Evolutionary conservation across 1,284 basidiomycete genomes (phyloP).

Genomic region (Nidula niveotomentosa): DNA sequence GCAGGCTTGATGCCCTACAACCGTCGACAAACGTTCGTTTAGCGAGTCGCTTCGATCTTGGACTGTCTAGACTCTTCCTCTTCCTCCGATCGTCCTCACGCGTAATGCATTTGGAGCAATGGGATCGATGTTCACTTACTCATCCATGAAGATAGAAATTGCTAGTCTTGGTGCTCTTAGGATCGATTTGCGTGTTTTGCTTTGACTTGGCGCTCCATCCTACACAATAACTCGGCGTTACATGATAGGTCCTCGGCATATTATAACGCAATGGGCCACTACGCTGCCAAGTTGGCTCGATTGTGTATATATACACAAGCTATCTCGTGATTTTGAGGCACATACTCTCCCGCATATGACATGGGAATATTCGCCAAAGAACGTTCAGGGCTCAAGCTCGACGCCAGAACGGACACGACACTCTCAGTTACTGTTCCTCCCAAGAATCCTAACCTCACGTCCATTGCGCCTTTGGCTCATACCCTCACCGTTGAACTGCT

Average conservation of each 20-base stretch:
- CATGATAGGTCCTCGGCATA: not conserved
- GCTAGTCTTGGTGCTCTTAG: not conserved
- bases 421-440: slow-evolving; percentile 29
- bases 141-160: not conserved
- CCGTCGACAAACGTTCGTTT: not conserved
- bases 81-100: too few species aligned
- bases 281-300: not conserved
- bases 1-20: not conserved
- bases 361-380: not conserved
- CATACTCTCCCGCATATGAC: not conserved
- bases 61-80: too few species aligned
- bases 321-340: not conserved
- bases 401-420: slow-evolving; percentile 22
- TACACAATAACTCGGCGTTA: not conserved
- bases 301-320: not conserved
- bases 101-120: too few species aligned
- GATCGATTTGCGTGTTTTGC: not conserved
- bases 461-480: slow-evolving; percentile 25
- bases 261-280: not conserved
- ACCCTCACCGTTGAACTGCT: slow-evolving; percentile 22
- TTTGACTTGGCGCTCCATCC: not conserved
- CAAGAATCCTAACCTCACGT: slow-evolving; percentile 24
- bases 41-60: too few species aligned
- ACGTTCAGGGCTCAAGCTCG: not conserved
- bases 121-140: not conserved